Evolutionary conservation across 257 asterid species (phyloP).

Genomic region (Coffea canephora): DNA sequence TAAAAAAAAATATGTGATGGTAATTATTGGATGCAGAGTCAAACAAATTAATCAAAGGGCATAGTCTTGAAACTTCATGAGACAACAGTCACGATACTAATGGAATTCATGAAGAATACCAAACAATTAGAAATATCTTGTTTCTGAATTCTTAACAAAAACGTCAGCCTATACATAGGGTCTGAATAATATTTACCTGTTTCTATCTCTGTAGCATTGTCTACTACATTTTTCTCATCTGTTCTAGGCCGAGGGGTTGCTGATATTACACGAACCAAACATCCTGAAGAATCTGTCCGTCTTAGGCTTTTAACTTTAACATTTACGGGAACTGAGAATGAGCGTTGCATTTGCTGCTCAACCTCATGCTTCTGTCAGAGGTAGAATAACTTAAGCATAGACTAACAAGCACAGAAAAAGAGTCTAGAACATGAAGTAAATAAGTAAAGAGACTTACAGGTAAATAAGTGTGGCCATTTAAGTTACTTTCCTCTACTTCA

Average conservation of each 20-base stretch:
- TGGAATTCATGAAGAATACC: no score
- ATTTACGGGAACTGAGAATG: conserved; percentile 86
- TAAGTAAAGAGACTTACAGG: conserved; percentile 41
- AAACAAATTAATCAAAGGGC: background rate
- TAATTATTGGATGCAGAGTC: background rate
- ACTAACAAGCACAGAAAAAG: background rate
- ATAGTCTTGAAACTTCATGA: background rate
- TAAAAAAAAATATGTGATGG: background rate
- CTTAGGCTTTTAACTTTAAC: conserved; percentile 68
- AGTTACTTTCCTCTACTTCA: conserved; percentile 41
- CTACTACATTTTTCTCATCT: conserved; percentile 46
- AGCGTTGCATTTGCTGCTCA: conserved; percentile 61
- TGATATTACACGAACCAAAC: conserved; percentile 82
- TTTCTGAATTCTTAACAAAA: background rate
- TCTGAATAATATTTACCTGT: conserved; percentile 33
- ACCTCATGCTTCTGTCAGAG: conserved; percentile 55
- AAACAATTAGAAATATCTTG: no score
- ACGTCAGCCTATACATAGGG: no score
- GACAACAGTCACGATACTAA: background rate
- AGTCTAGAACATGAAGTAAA: background rate
- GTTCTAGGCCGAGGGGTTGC: conserved; percentile 40
- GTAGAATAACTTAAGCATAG: conserved; percentile 18
- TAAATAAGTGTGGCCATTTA: conserved; percentile 35
- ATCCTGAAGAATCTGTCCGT: conserved; percentile 68
- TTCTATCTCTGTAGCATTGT: conserved; percentile 47